Evolutionary conservation across 257 asterid genomes (phyloP), one percentile per base, ranked within the genome.

Genomic region (Rehmannia glutinosa): DNA sequence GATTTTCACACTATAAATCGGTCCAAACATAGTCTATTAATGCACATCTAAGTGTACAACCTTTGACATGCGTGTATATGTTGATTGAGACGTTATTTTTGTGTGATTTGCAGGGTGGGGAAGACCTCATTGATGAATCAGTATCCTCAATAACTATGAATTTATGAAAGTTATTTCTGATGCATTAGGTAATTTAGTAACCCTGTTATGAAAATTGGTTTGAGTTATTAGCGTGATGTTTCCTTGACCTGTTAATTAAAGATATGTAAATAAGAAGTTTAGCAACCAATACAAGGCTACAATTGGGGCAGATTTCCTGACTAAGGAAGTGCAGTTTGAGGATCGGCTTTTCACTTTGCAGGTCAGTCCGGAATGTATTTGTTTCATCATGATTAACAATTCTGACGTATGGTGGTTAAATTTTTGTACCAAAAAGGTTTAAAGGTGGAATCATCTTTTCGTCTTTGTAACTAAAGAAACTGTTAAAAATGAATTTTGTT

Each of bases 271-370:
- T 75, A 90, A 84, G 89, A 94, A 91, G 91, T 94, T 94, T 66
- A 94, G 97, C 86, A 94, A 91, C 76, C 99, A 94, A 73, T 93
- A 93, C 87, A 93, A 93, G 83, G 99, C 99, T 0, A 93, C 99
- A 0, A 93, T 93, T 72, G 99, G 99, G 64, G 99, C 99, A 17
- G 99, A 90, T 88, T 93, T 93, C 89, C 75, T 93, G 87, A 90
- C 99, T 4, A 93, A 93, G 82, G 99, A 93, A 82, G 96, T 93
- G 78, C 97, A 93, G 81, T 86, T 93, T 75, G 99, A 93, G 72
- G 99, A 93, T 30, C 78, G 96, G 57, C 95, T 93, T 21, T 93
- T 93, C 82, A 93, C 99, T 65, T 79, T 94, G 77, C 99, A 94
- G 97, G 99, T 88, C 23, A 15, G 79, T 55, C 28, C 33, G 66